A percentile compares a stretch with the other conserved stretches of the same genome.
Evolutionary conservation across 2,329 filamentous ascomycete species (phyloP).

Genomic region (Lojkania enalia): DNA sequence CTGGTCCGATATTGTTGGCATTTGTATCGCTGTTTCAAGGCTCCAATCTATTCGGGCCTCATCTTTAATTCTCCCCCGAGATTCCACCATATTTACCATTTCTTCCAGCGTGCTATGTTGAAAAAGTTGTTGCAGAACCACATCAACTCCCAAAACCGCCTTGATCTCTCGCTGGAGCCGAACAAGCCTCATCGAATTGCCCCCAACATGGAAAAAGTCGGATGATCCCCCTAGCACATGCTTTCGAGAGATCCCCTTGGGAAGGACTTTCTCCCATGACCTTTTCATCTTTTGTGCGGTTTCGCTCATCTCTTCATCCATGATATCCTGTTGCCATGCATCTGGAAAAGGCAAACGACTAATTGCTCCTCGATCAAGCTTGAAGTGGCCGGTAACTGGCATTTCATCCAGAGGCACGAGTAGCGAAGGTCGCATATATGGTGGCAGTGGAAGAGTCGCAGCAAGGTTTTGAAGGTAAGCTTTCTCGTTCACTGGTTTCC

Average conservation of each 20-base stretch:
- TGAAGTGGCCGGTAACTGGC: constrained; percentile 7
- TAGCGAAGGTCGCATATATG: constrained; percentile 41
- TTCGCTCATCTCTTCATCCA: neutral
- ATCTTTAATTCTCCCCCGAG: constrained; percentile 19
- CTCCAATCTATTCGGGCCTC: constrained; percentile 42
- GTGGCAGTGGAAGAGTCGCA: constrained; percentile 33
- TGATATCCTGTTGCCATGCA: neutral
- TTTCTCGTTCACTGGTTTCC: constrained; percentile 4
- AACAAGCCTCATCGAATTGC: constrained; percentile 47
- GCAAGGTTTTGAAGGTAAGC: constrained; percentile 16
- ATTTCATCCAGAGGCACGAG: constrained; percentile 11
- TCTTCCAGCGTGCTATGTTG: constrained; percentile 40
- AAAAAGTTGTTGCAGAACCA: constrained; percentile 46
- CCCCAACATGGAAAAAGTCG: constrained; percentile 50
- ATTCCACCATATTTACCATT: constrained; percentile 44
- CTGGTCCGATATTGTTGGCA: neutral
- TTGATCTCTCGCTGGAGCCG: constrained; percentile 43
- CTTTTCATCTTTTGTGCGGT: constrained; percentile 11
- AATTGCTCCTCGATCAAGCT: constrained; percentile 17
- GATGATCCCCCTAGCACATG: constrained; percentile 19
- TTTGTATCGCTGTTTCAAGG: constrained; percentile 28
- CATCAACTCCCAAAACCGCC: constrained; percentile 29
- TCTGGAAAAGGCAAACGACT: constrained; percentile 12
- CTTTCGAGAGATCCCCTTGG: neutral
- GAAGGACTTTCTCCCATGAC: constrained; percentile 21